Base-by-base conservation (phyloP, 2,329 filamentous ascomycete genomes). In the Teratosphaeria viscida region DNA sequence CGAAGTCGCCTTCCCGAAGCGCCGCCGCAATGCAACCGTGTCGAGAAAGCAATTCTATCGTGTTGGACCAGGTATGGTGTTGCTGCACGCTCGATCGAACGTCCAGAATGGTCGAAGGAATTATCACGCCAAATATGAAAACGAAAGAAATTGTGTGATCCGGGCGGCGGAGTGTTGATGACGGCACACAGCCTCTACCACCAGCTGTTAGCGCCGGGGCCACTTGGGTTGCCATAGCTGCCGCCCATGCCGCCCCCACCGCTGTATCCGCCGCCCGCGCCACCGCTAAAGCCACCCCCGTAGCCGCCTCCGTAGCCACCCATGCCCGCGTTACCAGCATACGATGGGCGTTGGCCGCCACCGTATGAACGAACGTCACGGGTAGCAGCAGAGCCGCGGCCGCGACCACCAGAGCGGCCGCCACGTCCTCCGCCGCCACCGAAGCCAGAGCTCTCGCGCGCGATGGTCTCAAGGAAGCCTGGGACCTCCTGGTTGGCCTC, bases 401-500 rank as follows among this genome's bases (percentile, higher is more conserved):
- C 87, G 71, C 89, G 86, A 61, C 90, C 66, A 64, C 88, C 83
- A 65, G 84, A 80, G 62, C 85, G 80, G 55, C 78, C 76, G 61
- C 86, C 81, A 59, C 86, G 76, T 57, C 84, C 76, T 55, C 87
- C 82, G 57, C 87, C 82, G 57, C 90, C 88, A 60, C 90, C 89
- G 67, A 85, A 96, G 69, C 84, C 82, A 64, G 89, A 89, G 65
- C 90, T 89, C 78, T 99, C 94, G 64, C 94, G 91, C 70, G 94
- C 92, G 77, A 99, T 96, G 72, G 89, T 95, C 83, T 99, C 94
- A 62, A 99, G 83, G 85, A 97, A 99, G 55, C 82, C 74, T 35
- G 94, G 94, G 64, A 97, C 85, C 72, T 99, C 94, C 77, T 99
- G 94, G 80, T 99, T 95, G 67, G 94, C 94, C 77, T 99, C 94